Conservation (phyloP, 169 alveolate genomes). For the Cryptosporidium xiaoi region DNA sequence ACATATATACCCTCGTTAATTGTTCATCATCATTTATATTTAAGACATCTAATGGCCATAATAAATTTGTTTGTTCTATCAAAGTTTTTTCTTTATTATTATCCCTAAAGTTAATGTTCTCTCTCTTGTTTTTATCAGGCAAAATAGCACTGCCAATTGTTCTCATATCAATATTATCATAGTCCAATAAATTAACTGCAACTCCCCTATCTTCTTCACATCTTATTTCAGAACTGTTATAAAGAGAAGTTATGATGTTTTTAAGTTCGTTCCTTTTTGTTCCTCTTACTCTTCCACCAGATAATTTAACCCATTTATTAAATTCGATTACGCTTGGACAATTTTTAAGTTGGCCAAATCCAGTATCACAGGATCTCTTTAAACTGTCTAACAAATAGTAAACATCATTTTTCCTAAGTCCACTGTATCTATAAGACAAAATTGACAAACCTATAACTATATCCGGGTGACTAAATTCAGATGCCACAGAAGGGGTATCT, state of each 20-base stretch:
- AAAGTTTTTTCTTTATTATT: background rate
- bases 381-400: conserved; percentile 69
- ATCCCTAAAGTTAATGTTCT: background rate
- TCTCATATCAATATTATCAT: background rate
- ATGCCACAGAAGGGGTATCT: conserved; percentile 90
- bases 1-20: conserved; percentile 76
- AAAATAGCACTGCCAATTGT: background rate
- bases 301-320: conserved; percentile 75
- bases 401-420: conserved; percentile 88
- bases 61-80: conserved; percentile 36
- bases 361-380: conserved; percentile 38
- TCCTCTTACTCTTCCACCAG: conserved; percentile 81
- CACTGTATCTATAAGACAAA: conserved; percentile 88
- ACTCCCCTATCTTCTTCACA: background rate
- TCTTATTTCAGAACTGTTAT: conserved; percentile 11
- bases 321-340: conserved; percentile 66
- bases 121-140: background rate
- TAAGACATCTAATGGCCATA: conserved; percentile 85
- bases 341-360: conserved; percentile 45
- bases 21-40: conserved; percentile 86
- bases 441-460: conserved; percentile 90
- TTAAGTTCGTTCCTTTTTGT: conserved; percentile 77
- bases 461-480: conserved; percentile 93
- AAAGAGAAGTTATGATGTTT: conserved; percentile 59
- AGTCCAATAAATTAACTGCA: background rate